Conservation (phyloP, 768 basidiomycete genomes). For the Trametes elegans region DNA sequence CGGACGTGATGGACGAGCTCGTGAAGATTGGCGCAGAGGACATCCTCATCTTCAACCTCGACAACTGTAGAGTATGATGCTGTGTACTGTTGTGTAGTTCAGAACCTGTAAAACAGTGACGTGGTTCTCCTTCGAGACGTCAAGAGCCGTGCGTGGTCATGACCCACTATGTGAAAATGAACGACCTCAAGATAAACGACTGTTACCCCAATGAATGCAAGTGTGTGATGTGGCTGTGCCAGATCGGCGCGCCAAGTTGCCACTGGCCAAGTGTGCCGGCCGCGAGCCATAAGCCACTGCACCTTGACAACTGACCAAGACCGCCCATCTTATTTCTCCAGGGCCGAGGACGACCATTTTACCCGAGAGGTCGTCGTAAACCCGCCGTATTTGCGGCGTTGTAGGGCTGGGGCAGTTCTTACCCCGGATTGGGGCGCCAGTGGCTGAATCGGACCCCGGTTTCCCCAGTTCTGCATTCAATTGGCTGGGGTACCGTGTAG, state of each 20-base stretch:
- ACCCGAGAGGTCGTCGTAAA: slow-evolving; percentile 3
- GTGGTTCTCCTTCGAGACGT: too few species aligned
- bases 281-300: too few species aligned
- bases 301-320: not conserved
- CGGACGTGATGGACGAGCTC: slow-evolving; percentile 86
- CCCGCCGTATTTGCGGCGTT: slow-evolving; percentile 9
- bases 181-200: too few species aligned
- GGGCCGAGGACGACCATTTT: not conserved
- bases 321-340: not conserved
- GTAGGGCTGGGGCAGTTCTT: not conserved
- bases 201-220: too few species aligned
- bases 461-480: slow-evolving; percentile 1
- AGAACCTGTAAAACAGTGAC: not conserved
- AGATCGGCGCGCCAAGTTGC: not conserved
- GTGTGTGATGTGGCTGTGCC: too few species aligned
- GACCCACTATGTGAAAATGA: too few species aligned
- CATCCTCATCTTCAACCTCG: slow-evolving; percentile 82
- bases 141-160: too few species aligned
- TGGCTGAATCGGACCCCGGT: too few species aligned
- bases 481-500: too few species aligned
- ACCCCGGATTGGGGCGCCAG: slow-evolving; percentile 8
- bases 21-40: slow-evolving; percentile 86
- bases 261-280: too few species aligned
- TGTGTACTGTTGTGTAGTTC: not conserved
- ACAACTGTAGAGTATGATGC: slow-evolving; percentile 85